These are phyloP conservation scores for Ogataea ganodermae DNA, from an alignment of 805 yeast genomes.

Conservation along the genomic window DNA sequence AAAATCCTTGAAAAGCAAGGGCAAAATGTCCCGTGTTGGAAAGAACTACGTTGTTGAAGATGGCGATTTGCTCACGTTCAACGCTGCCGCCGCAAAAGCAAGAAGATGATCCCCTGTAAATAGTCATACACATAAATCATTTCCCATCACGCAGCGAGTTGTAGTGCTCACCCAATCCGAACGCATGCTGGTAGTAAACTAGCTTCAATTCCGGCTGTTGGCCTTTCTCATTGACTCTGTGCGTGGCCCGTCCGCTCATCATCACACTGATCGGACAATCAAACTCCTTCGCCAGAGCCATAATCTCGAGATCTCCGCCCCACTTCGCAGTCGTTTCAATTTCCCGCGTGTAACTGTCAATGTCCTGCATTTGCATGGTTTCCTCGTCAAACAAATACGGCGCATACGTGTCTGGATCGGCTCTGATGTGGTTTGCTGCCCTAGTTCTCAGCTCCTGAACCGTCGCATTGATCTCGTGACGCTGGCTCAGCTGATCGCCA, in stretches of 20 bases:
- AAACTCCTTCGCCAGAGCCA: conserved; percentile 74
- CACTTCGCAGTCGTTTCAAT: conserved; percentile 82
- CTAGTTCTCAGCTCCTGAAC: conserved; percentile 58
- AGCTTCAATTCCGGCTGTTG: conserved; percentile 57
- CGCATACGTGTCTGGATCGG: conserved; percentile 65
- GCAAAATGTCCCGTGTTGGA: conserved; percentile 89
- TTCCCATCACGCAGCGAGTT: conserved; percentile 59
- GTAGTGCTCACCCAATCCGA: conserved; percentile 94
- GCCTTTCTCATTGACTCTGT: conserved; percentile 62
- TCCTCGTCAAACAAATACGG: conserved; percentile 85
- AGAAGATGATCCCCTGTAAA: conserved; percentile 2
- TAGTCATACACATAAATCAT: background rate
- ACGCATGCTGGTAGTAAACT: conserved; percentile 82
- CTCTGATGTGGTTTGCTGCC: conserved; percentile 68
- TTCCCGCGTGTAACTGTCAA: conserved; percentile 67
- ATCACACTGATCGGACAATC: conserved; percentile 74
- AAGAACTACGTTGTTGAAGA: conserved; percentile 94
- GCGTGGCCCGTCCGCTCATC: conserved; percentile 74
- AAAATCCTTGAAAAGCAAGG: conserved; percentile 77
- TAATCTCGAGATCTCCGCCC: conserved; percentile 94
- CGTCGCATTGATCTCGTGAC: conserved; percentile 46
- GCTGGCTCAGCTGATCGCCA: conserved; percentile 65
- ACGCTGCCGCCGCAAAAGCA: conserved; percentile 67
- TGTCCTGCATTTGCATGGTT: conserved; percentile 61
- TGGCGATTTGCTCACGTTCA: conserved; percentile 88